phyloP scores from a whole-genome alignment of 352 stramenopile genomes.

The Phytophthora cajani region DNA sequence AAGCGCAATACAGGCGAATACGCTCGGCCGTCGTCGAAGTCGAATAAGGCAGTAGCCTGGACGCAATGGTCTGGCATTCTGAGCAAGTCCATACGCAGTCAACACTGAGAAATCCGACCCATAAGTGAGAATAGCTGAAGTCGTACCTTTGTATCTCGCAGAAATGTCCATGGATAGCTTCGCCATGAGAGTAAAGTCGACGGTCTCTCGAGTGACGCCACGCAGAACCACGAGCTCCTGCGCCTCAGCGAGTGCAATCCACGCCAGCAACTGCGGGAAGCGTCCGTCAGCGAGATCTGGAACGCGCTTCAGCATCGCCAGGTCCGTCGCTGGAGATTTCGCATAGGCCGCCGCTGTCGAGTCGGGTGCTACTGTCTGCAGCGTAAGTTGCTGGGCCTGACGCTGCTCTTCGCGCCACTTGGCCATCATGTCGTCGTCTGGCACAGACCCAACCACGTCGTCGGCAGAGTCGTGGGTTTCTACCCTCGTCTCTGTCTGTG shows the following conservation, averaged over 20 bases:
- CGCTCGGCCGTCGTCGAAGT: constrained; percentile 48
- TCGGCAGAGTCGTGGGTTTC: not conserved
- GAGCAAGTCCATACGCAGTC: not conserved
- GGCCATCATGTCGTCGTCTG: constrained; percentile 50
- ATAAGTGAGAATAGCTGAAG: not conserved
- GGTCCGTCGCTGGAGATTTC: constrained; percentile 10
- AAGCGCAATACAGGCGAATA: constrained; percentile 54
- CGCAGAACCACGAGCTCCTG: constrained; percentile 74
- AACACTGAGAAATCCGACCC: not conserved
- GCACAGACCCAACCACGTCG: constrained; percentile 1
- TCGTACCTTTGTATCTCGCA: constrained; percentile 51
- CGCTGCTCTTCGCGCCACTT: constrained; percentile 70
- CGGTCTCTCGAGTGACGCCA: constrained; percentile 59
- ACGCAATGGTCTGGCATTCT: constrained; percentile 44
- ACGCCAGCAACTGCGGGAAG: constrained; percentile 59
- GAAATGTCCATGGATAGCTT: constrained; percentile 70
- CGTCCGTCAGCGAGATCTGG: constrained; percentile 59
- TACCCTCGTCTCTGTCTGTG: constrained; percentile 10
- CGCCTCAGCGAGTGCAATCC: constrained; percentile 66
- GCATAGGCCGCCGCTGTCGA: constrained; percentile 1
- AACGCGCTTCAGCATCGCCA: constrained; percentile 53
- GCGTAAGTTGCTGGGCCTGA: constrained; percentile 15
- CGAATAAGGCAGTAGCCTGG: constrained; percentile 40
- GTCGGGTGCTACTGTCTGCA: not conserved
- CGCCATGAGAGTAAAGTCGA: constrained; percentile 73